Percentiles rank a stretch among this genome's conserved stretches.
phyloP scores from a whole-genome alignment of 1,284 basidiomycete genomes.

The Volvariella volvacea region DNA sequence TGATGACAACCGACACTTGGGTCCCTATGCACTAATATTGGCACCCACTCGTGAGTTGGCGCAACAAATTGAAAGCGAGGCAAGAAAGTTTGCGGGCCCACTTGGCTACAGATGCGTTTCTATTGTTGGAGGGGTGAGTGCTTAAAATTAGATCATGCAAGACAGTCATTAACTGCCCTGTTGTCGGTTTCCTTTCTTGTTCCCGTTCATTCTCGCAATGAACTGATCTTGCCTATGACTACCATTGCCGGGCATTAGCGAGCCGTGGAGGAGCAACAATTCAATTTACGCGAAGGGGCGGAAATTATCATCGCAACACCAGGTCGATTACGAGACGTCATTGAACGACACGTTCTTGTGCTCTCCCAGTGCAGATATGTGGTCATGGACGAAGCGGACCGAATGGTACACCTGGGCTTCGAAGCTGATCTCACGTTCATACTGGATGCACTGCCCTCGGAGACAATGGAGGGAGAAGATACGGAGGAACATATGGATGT shows the following conservation, averaged over 20 bases:
- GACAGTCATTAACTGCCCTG: neutral
- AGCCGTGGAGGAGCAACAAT: slow-evolving; percentile 94
- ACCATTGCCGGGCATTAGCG: slow-evolving; percentile 34
- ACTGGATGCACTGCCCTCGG: slow-evolving; percentile 84
- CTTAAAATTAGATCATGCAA: neutral
- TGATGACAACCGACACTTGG: slow-evolving; percentile 89
- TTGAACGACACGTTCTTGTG: slow-evolving; percentile 93
- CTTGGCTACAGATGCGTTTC: slow-evolving; percentile 92
- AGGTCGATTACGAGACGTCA: slow-evolving; percentile 94
- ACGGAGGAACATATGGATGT: slow-evolving; percentile 60
- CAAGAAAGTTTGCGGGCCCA: slow-evolving; percentile 84
- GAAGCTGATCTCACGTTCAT: slow-evolving; percentile 94
- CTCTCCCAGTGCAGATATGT: slow-evolving; percentile 96
- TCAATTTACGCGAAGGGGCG: slow-evolving; percentile 90
- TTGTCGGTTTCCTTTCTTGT: slow-evolving; percentile 1
- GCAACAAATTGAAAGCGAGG: slow-evolving; percentile 93
- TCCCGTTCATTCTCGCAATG: slow-evolving; percentile 4
- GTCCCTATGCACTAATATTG: slow-evolving; percentile 90
- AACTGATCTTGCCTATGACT: slow-evolving; percentile 7
- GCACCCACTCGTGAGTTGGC: slow-evolving; percentile 97
- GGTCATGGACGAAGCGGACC: slow-evolving; percentile 99
- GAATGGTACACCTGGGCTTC: slow-evolving; percentile 98
- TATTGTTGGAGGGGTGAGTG: slow-evolving; percentile 89
- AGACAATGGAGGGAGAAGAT: slow-evolving; percentile 82
- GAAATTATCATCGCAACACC: slow-evolving; percentile 99